phyloP scores from a whole-genome alignment of 2,329 filamentous ascomycete genomes.

The Grosmannia penicillata region DNA sequence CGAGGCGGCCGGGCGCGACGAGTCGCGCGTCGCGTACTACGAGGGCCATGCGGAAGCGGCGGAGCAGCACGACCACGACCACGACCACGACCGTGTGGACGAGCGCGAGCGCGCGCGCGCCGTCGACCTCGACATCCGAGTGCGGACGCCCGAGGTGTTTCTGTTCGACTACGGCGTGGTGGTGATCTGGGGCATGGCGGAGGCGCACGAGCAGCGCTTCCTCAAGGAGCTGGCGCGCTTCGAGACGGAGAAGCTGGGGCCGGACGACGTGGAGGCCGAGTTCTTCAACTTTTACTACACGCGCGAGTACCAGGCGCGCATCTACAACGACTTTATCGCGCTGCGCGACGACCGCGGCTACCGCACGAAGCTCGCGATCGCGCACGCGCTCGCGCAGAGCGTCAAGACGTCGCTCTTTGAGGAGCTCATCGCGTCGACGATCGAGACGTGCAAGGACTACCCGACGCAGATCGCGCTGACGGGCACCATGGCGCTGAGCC shows the following conservation, averaged over 20 bases:
- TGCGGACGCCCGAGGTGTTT: slow-evolving; percentile 90
- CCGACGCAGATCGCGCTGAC: slow-evolving; percentile 85
- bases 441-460: slow-evolving; percentile 84
- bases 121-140: slow-evolving; percentile 68
- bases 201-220: slow-evolving; percentile 78
- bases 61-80: neutral
- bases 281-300: slow-evolving; percentile 99
- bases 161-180: slow-evolving; percentile 96
- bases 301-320: slow-evolving; percentile 89
- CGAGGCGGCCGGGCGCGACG: slow-evolving; percentile 16
- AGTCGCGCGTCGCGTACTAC: neutral
- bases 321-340: slow-evolving; percentile 99
- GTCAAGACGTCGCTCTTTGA: slow-evolving; percentile 98
- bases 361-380: slow-evolving; percentile 96
- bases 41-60: neutral
- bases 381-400: slow-evolving; percentile 85
- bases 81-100: neutral
- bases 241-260: slow-evolving; percentile 74
- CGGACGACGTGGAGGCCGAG: slow-evolving; percentile 86
- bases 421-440: slow-evolving; percentile 84
- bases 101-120: slow-evolving; percentile 7
- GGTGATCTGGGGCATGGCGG: slow-evolving; percentile 95
- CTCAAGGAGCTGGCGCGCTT: slow-evolving; percentile 91
- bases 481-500: slow-evolving; percentile 77
- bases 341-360: slow-evolving; percentile 88